Conservation (phyloP, 257 asterid genomes). For the Solanum rostratum region DNA sequence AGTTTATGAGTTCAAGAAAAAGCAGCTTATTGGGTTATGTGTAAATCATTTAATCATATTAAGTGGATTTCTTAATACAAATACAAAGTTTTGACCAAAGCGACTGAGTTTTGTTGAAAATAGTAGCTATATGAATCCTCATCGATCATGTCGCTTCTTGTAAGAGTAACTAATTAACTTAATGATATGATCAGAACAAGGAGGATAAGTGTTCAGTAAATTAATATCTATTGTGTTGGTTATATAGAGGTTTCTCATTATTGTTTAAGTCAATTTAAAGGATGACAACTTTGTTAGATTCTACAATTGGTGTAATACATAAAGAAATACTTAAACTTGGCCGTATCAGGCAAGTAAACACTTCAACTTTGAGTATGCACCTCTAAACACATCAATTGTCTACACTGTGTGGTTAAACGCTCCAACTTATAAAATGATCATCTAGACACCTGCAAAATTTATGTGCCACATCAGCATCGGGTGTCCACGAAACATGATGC, state of each 20-base stretch:
- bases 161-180: background rate
- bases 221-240: background rate
- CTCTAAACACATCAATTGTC: no score
- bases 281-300: background rate
- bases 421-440: no score
- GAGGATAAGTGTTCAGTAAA: background rate
- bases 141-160: background rate
- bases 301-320: background rate
- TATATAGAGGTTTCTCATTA: background rate
- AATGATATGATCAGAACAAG: background rate
- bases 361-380: no score
- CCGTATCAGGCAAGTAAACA: no score
- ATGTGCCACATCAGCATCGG: background rate
- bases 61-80: no score
- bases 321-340: no score
- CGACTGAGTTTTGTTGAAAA: background rate
- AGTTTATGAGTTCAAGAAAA: background rate
- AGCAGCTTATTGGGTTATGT: fast-evolving
- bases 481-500: background rate
- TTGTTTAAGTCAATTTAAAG: background rate
- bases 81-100: background rate
- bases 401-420: no score
- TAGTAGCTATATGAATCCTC: background rate
- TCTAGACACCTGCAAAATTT: no score
- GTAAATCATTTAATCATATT: no score